Evolutionary conservation across 2,329 filamentous ascomycete genomes (phyloP), one percentile per base, ranked within the genome.

Genomic region (Sclerotinia subarctica): DNA sequence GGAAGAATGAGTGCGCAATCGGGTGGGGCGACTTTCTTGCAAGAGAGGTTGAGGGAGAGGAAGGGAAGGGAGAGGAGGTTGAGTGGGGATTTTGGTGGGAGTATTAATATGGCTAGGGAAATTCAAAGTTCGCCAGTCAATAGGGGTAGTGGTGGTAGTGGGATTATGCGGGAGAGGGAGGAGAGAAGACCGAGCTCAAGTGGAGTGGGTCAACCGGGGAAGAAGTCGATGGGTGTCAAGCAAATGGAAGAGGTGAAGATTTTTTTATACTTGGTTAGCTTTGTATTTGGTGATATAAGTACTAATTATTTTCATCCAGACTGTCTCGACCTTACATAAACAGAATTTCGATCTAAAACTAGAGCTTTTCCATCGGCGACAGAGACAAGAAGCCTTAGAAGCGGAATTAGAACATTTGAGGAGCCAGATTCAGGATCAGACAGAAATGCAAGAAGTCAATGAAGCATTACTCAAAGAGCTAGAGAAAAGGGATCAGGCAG

Each of bases 271-370:
- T 8, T 42, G n/a, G 38, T 47, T 49, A 19, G 68, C 56, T 19
- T 66, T 62, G 66, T 73, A 52, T 52, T 49, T 53, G 58, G 26
- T 21, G n/a, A 38, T 19, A 13, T 24, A 24, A 13, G 8, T 53
- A 24, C 64, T 67, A 35, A 67, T 2, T 17, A 3, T 26, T 29
- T 29, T 32, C 15, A 5, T 42, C 54, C 60, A 90, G 84, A 86
- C 88, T 66, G 79, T 92, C 64, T 90, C 89, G 5, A 88, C 82
- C 1, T 79, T 92, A 29, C 87, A 89, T 77, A 93, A 93, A 76
- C 86, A 91, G 78, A 93, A 92, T 74, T 93, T 92, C 72, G 89
- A 91, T 72, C 82, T 93, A 53, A 92, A 93, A 77, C 81, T 92
- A 44, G 89, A 92, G 75, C 78, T 93, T 0, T 91, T 85, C 72